Percentiles rank a stretch among this genome's conserved stretches.
Evolutionary conservation across 345 rosid genomes (phyloP).

Genomic region (Eucalyptus curtisii): DNA sequence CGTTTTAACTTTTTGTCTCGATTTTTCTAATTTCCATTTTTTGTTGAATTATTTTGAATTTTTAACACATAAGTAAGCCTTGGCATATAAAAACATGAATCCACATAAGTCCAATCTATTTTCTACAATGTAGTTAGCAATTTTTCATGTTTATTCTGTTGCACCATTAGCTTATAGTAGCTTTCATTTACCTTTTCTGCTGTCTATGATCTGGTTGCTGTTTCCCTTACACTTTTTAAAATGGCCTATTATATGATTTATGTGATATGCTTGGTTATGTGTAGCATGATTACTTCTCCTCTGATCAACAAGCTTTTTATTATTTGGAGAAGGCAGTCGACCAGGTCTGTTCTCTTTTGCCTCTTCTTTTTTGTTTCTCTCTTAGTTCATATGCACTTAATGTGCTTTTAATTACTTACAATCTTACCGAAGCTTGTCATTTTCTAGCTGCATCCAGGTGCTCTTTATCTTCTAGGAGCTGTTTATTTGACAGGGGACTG

Average conservation of each 20-base stretch:
- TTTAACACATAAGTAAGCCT: not conserved
- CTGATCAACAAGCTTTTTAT: conserved; percentile 87
- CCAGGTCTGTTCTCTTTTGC: conserved; percentile 36
- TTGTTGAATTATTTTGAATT: not conserved
- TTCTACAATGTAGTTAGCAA: not conserved
- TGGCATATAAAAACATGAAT: not conserved
- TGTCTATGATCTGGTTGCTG: not conserved
- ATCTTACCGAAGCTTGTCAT: not conserved
- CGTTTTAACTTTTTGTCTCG: rapidly evolving
- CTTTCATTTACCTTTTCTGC: not conserved
- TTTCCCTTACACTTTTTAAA: not conserved
- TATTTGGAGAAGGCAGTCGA: conserved; percentile 91
- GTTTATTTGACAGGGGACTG: conserved; percentile 87
- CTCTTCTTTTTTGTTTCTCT: not conserved
- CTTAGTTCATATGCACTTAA: not conserved
- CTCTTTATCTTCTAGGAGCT: conserved; percentile 82
- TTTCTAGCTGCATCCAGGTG: conserved; percentile 88
- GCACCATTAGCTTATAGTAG: not conserved
- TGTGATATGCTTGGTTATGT: not conserved
- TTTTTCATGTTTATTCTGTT: not conserved
- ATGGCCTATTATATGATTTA: not conserved
- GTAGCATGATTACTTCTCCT: conserved; percentile 63
- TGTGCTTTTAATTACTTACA: conserved; percentile 5
- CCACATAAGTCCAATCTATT: not conserved
- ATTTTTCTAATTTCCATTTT: not conserved